These are phyloP conservation scores for Daphne laureola DNA, from an alignment of 441 rosid genomes.

Conservation along the genomic window DNA sequence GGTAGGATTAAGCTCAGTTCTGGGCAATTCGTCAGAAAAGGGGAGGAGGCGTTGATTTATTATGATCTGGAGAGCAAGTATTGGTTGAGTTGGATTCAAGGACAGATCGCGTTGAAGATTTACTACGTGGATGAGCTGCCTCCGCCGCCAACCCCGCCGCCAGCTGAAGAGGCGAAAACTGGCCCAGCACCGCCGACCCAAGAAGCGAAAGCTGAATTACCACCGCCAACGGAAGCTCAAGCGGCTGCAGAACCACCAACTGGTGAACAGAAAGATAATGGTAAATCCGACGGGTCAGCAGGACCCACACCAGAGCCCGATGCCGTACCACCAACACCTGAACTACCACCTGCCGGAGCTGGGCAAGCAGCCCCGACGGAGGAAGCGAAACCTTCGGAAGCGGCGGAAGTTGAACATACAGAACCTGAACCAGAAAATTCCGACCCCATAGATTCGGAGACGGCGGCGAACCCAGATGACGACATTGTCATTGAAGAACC, in stretches of 20 bases:
- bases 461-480: slow-evolving; percentile 11
- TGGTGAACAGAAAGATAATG: slow-evolving; percentile 3
- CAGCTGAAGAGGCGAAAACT: slow-evolving; percentile 22
- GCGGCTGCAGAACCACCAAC: slow-evolving; percentile 4
- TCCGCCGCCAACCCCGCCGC: slow-evolving; percentile 21
- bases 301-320: slow-evolving; percentile 1
- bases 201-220: slow-evolving; percentile 14
- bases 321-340: slow-evolving; percentile 10
- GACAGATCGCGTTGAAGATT: slow-evolving; percentile 71
- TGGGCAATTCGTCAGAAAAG: slow-evolving; percentile 58
- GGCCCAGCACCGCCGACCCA: slow-evolving; percentile 6
- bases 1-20: slow-evolving; percentile 62
- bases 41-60: slow-evolving; percentile 79
- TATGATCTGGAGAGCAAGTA: slow-evolving; percentile 61
- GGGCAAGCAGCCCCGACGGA: slow-evolving; percentile 10
- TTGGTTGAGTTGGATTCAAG: slow-evolving; percentile 50
- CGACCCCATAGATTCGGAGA: not conserved
- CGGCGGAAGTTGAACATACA: slow-evolving; percentile 14
- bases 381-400: slow-evolving; percentile 15
- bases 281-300: not conserved
- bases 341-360: slow-evolving; percentile 6
- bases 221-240: slow-evolving; percentile 17
- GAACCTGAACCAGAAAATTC: not conserved
- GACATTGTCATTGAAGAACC: slow-evolving; percentile 36
- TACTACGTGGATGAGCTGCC: slow-evolving; percentile 45